Evolutionary conservation across 192 early-diverging fungal genomes (phyloP), one percentile per base, ranked within the genome.

Genomic region (Cladochytrium replicatum): DNA sequence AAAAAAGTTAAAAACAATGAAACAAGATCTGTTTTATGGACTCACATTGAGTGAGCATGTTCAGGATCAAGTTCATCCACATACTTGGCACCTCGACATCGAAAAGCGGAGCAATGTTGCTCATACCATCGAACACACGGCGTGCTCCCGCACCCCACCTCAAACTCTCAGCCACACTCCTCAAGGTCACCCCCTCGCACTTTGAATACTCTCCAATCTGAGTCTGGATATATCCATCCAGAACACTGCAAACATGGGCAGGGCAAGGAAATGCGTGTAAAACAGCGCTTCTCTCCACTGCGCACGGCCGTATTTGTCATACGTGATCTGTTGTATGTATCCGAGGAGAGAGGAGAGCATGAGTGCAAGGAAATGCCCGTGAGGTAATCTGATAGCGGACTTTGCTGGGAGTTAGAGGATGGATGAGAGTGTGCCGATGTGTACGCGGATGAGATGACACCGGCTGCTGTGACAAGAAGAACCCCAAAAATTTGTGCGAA

Each of bases 241-340:
- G 42, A 93, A 82, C 2, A 87, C 26, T 9, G 82, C 32, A 53
- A 94, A 94, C 56, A 84, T 71, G 0, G 91, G 91, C 21, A 94
- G 48, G 0, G 84, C 85, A 23, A 91, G 51, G 17, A 77, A 57
- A 52, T 94, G 91, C 3, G 77, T 82, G 48, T 94, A 94, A 57
- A 94, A 94, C 15, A 94, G 63, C 0, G 85, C 88, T 57, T 94
- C 91, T 13, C 79, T 71, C 91, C 91, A 94, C 41, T 83, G 74
- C n/a, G n/a, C n/a, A 24, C 81, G 75, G 13, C 86, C 84, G 40
- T 87, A 90, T 34, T 68, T 77, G 7, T 63, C 52, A 50, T 90
- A 91, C 11, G 85, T 88, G 0, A 66, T 28, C 52, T 94, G 88
- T 55, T 94, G 91, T 44, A 78, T 79, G 44, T 90, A 67, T 0